phyloP scores from a whole-genome alignment of 2,329 filamentous ascomycete genomes.

The Falciphora oryzae region DNA sequence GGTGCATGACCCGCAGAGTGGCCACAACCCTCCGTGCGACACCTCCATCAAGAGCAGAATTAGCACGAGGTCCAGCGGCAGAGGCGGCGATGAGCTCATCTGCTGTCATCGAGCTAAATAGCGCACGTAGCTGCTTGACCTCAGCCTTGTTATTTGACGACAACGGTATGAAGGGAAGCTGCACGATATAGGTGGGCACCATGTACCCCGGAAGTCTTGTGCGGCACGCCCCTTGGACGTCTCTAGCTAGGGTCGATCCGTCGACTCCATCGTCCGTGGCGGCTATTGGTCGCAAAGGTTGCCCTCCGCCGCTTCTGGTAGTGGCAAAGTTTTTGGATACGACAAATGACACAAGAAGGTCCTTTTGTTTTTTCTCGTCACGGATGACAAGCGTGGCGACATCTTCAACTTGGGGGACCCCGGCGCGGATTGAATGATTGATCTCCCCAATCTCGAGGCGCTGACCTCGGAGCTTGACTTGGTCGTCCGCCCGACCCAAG shows the following conservation, averaged over 20 bases:
- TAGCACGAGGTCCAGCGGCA: conserved; percentile 1
- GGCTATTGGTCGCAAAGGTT: background rate
- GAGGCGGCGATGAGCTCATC: conserved; percentile 34
- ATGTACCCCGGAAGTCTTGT: conserved; percentile 74
- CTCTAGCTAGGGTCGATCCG: conserved; percentile 33
- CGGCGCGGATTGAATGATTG: conserved; percentile 69
- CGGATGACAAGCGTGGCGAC: conserved; percentile 68
- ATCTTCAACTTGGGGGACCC: conserved; percentile 54
- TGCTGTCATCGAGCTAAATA: conserved; percentile 58
- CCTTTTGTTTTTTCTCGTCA: conserved; percentile 70
- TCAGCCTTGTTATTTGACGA: conserved; percentile 90
- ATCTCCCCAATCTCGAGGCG: conserved; percentile 88
- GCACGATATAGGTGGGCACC: conserved; percentile 80
- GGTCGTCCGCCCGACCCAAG: conserved; percentile 80
- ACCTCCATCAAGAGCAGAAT: background rate
- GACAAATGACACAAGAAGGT: conserved; percentile 77
- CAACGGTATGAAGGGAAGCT: conserved; percentile 66
- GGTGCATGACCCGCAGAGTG: conserved; percentile 48
- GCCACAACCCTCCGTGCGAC: conserved; percentile 41
- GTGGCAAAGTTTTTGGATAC: conserved; percentile 22
- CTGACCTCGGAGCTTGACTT: conserved; percentile 87
- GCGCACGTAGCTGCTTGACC: conserved; percentile 56
- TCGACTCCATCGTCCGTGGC: conserved; percentile 20
- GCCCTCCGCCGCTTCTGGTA: background rate
- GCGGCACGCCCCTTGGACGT: conserved; percentile 58